A percentile compares a stretch with the other conserved stretches of the same genome.
Conservation (phyloP, 352 stramenopile species). For the Phytophthora pluvialis region DNA sequence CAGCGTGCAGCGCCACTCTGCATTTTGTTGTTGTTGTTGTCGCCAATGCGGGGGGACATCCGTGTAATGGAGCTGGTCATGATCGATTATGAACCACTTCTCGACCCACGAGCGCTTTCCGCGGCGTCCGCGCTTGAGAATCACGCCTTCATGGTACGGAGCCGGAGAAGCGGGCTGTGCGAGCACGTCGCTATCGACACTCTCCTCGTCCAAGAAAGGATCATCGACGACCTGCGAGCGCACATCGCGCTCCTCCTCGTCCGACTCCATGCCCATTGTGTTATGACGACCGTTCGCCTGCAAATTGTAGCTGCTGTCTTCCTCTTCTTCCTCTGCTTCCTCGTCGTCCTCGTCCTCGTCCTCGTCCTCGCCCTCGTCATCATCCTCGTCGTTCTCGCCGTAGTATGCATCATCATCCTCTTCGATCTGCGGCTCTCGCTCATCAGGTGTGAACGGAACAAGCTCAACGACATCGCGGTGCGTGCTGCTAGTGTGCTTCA, state of each 20-base stretch:
- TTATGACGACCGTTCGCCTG: constrained; percentile 38
- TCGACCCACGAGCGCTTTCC: constrained; percentile 73
- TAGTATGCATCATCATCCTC: constrained; percentile 62
- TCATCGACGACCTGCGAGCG: constrained; percentile 41
- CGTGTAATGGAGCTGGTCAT: constrained; percentile 78
- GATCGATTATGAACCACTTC: constrained; percentile 75
- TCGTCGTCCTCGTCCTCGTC: constrained; percentile 45
- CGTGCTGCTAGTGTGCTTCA: constrained; percentile 38
- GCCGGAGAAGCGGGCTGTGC: constrained; percentile 41
- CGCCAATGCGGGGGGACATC: constrained; percentile 45
- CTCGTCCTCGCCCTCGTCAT: constrained; percentile 53
- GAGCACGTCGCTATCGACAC: constrained; percentile 33
- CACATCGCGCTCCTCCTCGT: constrained; percentile 44
- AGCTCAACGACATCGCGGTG: constrained; percentile 50
- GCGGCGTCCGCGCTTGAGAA: constrained; percentile 80
- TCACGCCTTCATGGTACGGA: constrained; percentile 56
- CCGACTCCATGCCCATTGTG: constrained; percentile 49
- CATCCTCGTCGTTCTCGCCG: constrained; percentile 59
- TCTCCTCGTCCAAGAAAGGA: constrained; percentile 44
- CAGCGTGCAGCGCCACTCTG: constrained; percentile 35
- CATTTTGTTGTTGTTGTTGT: constrained; percentile 37
- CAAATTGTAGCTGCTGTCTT: constrained; percentile 34
- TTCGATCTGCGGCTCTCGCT: constrained; percentile 70
- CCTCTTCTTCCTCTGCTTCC: constrained; percentile 43
- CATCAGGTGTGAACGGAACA: constrained; percentile 61